Evolutionary conservation across 805 yeast species (phyloP), one percentile per base, ranked within the genome.

Genomic region (Wickerhamomyces sydowiorum): DNA sequence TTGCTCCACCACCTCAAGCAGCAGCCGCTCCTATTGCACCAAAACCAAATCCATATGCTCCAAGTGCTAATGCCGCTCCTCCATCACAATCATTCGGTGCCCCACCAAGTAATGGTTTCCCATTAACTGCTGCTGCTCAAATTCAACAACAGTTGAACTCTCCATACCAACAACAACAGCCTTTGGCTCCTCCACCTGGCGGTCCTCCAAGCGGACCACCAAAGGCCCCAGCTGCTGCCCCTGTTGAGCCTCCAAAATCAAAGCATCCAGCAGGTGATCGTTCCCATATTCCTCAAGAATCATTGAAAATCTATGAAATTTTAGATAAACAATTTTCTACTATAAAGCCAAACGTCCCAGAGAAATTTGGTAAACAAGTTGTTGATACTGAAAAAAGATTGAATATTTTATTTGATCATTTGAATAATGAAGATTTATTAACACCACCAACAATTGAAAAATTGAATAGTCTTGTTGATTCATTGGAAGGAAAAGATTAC

Each of bases 311-410:
- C 36, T 78, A 67, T 52, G 69, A 73, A n/a, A 67, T 68, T 12
- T 72, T 93, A 41, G 66, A 69, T 13, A 58, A 64, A 5, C 79
- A 78, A 50, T 61, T 87, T 51, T 75, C 69, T 22, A 70, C 77
- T 24, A 80, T 87, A 15, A 75, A 80, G 52, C 91, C 95, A 15
- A 68, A 71, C 36, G 75, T 88, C 34, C 96, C 96, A 21, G 85
- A 78, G 38, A 80, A 78, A 58, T 87, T 76, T 55, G 61, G 73
- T 22, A 82, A 78, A 47, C 96, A 88, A 56, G 74, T 84, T 40
- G 68, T 65, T 36, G 98, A 91, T 60, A 80, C 95, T 57, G 91
- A 82, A 52, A 83, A 84, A 67, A 78, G 98, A 61, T 65, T 93
- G 43, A 75, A 78, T 48, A 74, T 87, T 40, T 68, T 93, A 48